Base-by-base conservation (phyloP, 2,329 filamentous ascomycete species). In the Cladorrhinum sp. region DNA sequence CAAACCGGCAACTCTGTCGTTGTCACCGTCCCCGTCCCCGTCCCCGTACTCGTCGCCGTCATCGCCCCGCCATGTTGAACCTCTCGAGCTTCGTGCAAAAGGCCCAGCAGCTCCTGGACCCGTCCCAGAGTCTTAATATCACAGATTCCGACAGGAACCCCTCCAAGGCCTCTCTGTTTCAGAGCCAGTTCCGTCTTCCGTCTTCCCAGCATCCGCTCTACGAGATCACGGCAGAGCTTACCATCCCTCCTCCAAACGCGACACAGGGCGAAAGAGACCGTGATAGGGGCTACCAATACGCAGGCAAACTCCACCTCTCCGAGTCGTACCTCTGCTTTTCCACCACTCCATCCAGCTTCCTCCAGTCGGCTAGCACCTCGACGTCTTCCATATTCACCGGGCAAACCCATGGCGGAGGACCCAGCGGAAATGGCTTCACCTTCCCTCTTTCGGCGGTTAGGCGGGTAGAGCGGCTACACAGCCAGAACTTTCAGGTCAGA, bases 281-380 rank as follows among this genome's bases (percentile, higher is more conserved):
- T 59, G 86, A 87, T 61, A 82, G 85, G 68, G 91, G 92, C 67
- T 96, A 90, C 76, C 90, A 93, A 73, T 98, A 99, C 79, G 87
- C 88, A 23, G 95, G 95, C 55, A 93, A 93, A 75, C 84, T 99
- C 57, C 94, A 99, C 74, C 80, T 99, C 65, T 97, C 92, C 74
- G 94, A 99, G 77, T 86, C 90, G 68, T 99, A 90, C 76, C 86
- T 99, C 69, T 98, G 93, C 81, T 99, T 99, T 80, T 97, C 93
- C 0, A 97, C 95, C 7, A 91, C 95, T 57, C 88, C 91, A 16
- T 90, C 92, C 9, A 96, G 92, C 77, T 97, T 97, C 75, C 75
- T 91, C 48, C 87, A 87, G 65, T 88, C 89, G 0, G 89, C 94
- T 16, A 96, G 87, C 73, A 86, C 89, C 20, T 88, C 86, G 64